phyloP scores from a whole-genome alignment of 352 stramenopile genomes.

The Elongisporangium senticosum region DNA sequence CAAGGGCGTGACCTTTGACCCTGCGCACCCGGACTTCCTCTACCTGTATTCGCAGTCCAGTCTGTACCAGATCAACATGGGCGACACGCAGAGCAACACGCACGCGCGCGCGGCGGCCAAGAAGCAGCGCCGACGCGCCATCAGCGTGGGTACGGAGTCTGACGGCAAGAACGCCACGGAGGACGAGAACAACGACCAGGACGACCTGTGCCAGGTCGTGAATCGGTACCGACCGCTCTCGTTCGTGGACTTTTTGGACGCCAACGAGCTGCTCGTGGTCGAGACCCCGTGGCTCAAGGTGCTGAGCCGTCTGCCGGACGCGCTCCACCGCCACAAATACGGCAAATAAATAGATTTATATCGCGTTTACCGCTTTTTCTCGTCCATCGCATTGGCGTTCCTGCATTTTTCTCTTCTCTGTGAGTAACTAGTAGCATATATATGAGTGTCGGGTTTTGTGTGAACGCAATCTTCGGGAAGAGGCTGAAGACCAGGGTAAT shows the following conservation, averaged over 20 bases:
- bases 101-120: conserved; percentile 13
- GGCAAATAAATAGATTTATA: conserved; percentile 64
- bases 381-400: conserved; percentile 4
- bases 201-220: conserved; percentile 71
- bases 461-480: too few species aligned
- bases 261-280: conserved; percentile 73
- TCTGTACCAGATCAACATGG: conserved; percentile 83
- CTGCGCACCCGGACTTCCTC: conserved; percentile 61
- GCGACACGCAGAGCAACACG: conserved; percentile 22
- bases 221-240: conserved; percentile 82
- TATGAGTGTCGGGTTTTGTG: too few species aligned
- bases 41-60: conserved; percentile 80
- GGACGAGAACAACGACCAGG: conserved; percentile 51
- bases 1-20: conserved; percentile 79
- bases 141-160: conserved; percentile 57
- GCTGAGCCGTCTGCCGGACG: conserved; percentile 68
- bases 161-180: conserved; percentile 57
- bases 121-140: conserved; percentile 13
- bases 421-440: background rate
- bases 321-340: conserved; percentile 84
- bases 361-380: conserved; percentile 3
- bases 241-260: conserved; percentile 76
- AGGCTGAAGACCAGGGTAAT: too few species aligned
- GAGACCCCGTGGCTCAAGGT: conserved; percentile 87
- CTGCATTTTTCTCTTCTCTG: background rate